Evolutionary conservation across 2,329 filamentous ascomycete genomes (phyloP).

Genomic region (Cordyceps cateniannulata): DNA sequence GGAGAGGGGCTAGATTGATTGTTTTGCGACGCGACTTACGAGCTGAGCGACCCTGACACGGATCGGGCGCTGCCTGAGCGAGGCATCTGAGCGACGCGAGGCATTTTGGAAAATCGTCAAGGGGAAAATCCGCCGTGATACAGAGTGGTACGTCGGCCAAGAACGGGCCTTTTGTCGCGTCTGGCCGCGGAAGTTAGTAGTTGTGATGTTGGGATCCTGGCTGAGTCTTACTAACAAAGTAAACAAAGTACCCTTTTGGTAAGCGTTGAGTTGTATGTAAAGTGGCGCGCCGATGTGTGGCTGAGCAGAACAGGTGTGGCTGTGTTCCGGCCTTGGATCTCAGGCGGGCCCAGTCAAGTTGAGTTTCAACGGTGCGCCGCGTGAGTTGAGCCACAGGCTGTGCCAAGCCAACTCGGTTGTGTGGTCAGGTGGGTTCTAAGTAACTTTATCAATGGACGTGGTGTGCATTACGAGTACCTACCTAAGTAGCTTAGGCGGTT

Average conservation of each 20-base stretch:
- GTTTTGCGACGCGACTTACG: slow-evolving; percentile 13
- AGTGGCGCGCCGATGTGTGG: slow-evolving; percentile 9
- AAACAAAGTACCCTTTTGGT: slow-evolving; percentile 15
- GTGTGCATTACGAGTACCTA: not conserved
- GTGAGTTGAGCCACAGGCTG: slow-evolving; percentile 1
- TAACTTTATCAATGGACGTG: not conserved
- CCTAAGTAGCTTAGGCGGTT: too few relatives aligned
- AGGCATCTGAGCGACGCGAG: slow-evolving; percentile 50
- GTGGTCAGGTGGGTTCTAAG: not conserved
- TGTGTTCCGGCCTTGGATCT: not conserved
- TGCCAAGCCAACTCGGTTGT: not conserved
- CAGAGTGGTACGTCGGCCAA: not conserved
- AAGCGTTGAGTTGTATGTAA: not conserved
- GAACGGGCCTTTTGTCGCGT: slow-evolving; percentile 8
- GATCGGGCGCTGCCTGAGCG: slow-evolving; percentile 41
- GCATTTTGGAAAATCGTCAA: slow-evolving; percentile 35
- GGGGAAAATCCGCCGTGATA: not conserved
- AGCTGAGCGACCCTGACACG: slow-evolving; percentile 35
- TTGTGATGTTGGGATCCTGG: slow-evolving; percentile 2
- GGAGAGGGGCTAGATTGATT: slow-evolving; percentile 16
- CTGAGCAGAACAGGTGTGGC: slow-evolving; percentile 1
- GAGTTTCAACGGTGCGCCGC: not conserved
- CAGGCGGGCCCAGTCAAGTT: not conserved
- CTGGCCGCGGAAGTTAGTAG: not conserved
- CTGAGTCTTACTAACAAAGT: slow-evolving; percentile 9